Percentiles rank a stretch among this genome's conserved stretches.
These are phyloP conservation scores for Arctostaphylos glauca DNA, from an alignment of 148 eudicot genomes.

Conservation along the genomic window DNA sequence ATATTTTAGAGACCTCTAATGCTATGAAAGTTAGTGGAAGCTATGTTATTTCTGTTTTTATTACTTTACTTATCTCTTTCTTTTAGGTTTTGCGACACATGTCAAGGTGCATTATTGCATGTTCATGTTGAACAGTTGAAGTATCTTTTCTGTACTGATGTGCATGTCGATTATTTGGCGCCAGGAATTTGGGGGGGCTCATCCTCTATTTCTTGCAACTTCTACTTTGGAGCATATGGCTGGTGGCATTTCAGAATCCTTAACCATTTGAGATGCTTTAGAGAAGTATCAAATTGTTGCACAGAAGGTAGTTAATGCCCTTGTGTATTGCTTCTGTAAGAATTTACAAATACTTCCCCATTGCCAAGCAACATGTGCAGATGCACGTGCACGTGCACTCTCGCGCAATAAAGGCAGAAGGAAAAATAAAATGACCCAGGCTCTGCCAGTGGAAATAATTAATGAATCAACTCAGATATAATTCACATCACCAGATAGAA, in stretches of 20 bases:
- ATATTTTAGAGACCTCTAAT: conserved; percentile 35
- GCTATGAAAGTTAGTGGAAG: conserved; percentile 39
- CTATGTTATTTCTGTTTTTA: neutral
- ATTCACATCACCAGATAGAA: neutral
- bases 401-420: neutral
- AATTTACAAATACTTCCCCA: neutral
- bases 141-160: neutral
- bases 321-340: neutral
- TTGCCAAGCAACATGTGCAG: neutral
- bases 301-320: conserved; percentile 46
- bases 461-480: neutral
- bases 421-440: neutral
- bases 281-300: conserved; percentile 70
- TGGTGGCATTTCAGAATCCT: conserved; percentile 46
- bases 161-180: neutral
- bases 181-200: conserved; percentile 51
- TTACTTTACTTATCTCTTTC: neutral
- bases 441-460: neutral
- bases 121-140: neutral
- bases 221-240: conserved; percentile 43
- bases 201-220: conserved; percentile 36
- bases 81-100: neutral
- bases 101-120: neutral
- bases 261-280: conserved; percentile 69
- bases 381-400: neutral